phyloP scores from a whole-genome alignment of 2,329 filamentous ascomycete species.

The Aspergillus brasiliensis region DNA sequence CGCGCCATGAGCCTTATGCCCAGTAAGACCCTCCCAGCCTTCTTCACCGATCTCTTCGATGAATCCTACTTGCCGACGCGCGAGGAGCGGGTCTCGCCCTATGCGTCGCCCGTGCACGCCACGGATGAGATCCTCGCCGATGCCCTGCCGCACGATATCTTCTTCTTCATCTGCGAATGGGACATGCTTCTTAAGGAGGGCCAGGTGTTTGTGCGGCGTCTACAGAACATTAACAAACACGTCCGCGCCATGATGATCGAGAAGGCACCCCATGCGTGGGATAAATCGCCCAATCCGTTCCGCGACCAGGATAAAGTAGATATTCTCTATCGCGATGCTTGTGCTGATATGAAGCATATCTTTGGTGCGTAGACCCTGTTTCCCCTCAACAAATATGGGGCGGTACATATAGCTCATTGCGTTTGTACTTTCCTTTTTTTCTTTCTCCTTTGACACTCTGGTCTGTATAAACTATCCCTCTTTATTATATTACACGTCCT shows the following conservation, averaged over 20 bases:
- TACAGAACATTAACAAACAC: slow-evolving; percentile 47
- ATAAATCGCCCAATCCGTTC: slow-evolving; percentile 52
- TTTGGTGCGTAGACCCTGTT: slow-evolving; percentile 31
- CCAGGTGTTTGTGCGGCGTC: slow-evolving; percentile 44
- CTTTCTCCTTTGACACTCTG: neutral
- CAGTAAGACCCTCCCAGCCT: slow-evolving; percentile 50
- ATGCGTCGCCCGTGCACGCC: slow-evolving; percentile 61
- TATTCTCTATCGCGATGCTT: slow-evolving; percentile 46
- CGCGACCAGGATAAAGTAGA: slow-evolving; percentile 47
- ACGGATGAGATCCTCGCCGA: slow-evolving; percentile 55
- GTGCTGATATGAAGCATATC: slow-evolving; percentile 46
- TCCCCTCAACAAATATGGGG: neutral
- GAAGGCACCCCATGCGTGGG: slow-evolving; percentile 51
- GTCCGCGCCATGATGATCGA: slow-evolving; percentile 50
- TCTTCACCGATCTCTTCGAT: slow-evolving; percentile 54
- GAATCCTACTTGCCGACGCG: slow-evolving; percentile 50
- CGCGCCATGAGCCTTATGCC: slow-evolving; percentile 57
- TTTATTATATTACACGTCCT: neutral
- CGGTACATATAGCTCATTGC: too few relatives aligned
- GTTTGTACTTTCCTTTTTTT: too few relatives aligned
- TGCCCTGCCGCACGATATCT: slow-evolving; percentile 60
- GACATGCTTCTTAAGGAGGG: slow-evolving; percentile 68
- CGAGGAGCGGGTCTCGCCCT: slow-evolving; percentile 57
- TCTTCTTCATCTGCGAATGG: slow-evolving; percentile 66
- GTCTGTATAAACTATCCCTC: neutral